phyloP scores from a whole-genome alignment of 306 rosid species.

The Astragalus membranaceus region DNA sequence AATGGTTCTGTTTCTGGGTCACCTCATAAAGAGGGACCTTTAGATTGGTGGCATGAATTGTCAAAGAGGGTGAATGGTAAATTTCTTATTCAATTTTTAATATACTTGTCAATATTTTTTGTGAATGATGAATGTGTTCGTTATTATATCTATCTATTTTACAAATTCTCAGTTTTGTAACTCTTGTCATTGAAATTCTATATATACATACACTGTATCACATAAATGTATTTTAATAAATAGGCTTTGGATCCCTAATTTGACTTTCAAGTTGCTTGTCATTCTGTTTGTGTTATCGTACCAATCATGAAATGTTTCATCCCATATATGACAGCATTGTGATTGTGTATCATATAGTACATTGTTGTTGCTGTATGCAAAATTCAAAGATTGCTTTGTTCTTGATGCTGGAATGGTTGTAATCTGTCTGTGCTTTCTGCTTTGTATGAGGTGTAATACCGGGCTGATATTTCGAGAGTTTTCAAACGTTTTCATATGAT shows the following conservation, averaged over 20 bases:
- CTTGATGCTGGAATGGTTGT: constrained; percentile 9
- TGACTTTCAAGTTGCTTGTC: constrained; percentile 19
- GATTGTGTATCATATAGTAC: constrained; percentile 11
- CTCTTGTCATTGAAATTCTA: constrained; percentile 25
- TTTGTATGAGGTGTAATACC: not conserved
- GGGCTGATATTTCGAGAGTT: not conserved
- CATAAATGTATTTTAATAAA: constrained; percentile 25
- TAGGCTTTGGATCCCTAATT: constrained; percentile 44
- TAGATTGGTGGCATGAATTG: constrained; percentile 91
- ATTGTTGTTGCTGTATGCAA: too few species aligned
- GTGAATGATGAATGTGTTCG: constrained; percentile 20
- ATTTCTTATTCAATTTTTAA: constrained; percentile 13
- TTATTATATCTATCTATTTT: constrained; percentile 11
- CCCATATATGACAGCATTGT: too few species aligned
- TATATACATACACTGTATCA: not conserved
- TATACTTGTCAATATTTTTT: constrained; percentile 6
- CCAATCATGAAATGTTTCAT: constrained; percentile 19
- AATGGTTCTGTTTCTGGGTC: constrained; percentile 74
- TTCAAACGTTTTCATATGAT: not conserved
- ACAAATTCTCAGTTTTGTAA: constrained; percentile 13
- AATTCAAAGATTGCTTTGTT: too few species aligned
- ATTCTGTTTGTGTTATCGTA: constrained; percentile 17
- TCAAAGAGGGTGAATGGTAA: constrained; percentile 61
- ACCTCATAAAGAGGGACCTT: constrained; percentile 55
- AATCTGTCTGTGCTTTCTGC: constrained; percentile 2